These are phyloP conservation scores for Jatropha curcas DNA, from an alignment of 345 rosid genomes.

Conservation along the genomic window DNA sequence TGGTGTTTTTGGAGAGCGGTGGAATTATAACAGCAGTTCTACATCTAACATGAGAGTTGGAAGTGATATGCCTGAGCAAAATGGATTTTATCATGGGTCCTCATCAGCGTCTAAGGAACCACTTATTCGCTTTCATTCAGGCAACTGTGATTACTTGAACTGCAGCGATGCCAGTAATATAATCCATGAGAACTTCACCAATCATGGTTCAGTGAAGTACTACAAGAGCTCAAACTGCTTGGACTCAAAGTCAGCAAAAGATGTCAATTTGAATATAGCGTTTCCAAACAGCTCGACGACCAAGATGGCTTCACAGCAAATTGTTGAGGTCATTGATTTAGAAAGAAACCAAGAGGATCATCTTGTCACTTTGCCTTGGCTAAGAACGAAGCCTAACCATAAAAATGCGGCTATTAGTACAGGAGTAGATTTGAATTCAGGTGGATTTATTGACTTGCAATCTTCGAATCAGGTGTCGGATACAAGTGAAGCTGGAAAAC, in stretches of 20 bases:
- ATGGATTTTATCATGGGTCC: constrained; percentile 53
- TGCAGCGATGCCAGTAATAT: constrained; percentile 29
- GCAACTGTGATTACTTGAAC: constrained; percentile 35
- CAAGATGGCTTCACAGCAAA: constrained; percentile 30
- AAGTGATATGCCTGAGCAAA: constrained; percentile 44
- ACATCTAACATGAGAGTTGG: constrained; percentile 48
- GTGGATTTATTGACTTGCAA: constrained; percentile 33
- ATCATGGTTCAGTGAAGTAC: constrained; percentile 35
- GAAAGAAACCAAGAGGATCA: constrained; percentile 49
- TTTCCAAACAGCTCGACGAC: constrained; percentile 42
- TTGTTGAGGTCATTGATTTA: constrained; percentile 41
- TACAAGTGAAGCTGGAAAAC: constrained; percentile 37
- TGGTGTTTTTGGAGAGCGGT: constrained; percentile 52
- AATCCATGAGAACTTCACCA: constrained; percentile 28
- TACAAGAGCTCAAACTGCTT: constrained; percentile 28
- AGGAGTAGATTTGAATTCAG: constrained; percentile 45
- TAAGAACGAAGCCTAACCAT: constrained; percentile 44
- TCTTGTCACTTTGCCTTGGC: constrained; percentile 61
- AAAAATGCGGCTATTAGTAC: constrained; percentile 38
- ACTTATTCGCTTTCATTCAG: constrained; percentile 21
- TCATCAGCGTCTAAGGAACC: constrained; percentile 55
- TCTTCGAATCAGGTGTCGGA: constrained; percentile 39
- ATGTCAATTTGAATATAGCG: constrained; percentile 49
- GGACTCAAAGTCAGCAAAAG: constrained; percentile 38
- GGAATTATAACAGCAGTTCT: constrained; percentile 45